Evolutionary conservation across 148 eudicot genomes (phyloP).

Genomic region (Agrostemma githago): DNA sequence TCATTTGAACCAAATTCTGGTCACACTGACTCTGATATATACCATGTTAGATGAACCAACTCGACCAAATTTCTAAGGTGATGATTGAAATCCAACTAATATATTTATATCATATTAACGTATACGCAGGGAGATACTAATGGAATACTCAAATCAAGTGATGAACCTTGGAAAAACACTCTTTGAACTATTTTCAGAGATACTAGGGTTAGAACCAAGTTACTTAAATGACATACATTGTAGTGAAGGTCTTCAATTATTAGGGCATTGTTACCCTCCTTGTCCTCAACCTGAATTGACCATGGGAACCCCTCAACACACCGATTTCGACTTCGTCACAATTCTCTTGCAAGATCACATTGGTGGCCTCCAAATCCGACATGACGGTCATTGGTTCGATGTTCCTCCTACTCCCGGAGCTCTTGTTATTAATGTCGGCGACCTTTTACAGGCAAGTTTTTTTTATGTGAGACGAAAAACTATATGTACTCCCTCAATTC

Average conservation of each 20-base stretch:
- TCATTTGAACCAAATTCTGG: no score
- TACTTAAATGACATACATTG: constrained; percentile 37
- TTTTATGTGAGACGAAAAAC: background rate
- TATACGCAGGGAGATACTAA: constrained; percentile 21
- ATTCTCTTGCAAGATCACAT: constrained; percentile 41
- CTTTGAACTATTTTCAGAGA: constrained; percentile 27
- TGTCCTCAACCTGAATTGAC: constrained; percentile 57
- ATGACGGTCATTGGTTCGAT: constrained; percentile 38
- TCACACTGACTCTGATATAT: no score
- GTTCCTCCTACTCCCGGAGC: constrained; percentile 44
- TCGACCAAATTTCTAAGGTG: no score
- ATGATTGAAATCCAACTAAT: no score
- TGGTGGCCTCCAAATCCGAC: constrained; percentile 49
- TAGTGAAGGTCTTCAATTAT: constrained; percentile 15
- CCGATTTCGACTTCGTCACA: constrained; percentile 38
- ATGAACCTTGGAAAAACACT: constrained; percentile 20
- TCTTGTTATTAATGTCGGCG: constrained; percentile 47
- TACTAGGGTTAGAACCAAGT: constrained; percentile 28
- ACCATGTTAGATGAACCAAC: no score
- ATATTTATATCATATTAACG: background rate
- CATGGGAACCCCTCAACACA: constrained; percentile 35
- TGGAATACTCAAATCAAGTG: constrained; percentile 30
- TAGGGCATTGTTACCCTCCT: constrained; percentile 46
- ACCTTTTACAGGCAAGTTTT: constrained; percentile 49
- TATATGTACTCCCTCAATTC: background rate